Percentiles rank a stretch among this genome's conserved stretches.
Conservation (phyloP, 169 alveolate species). For the Cryptosporidium ubiquitum region DNA sequence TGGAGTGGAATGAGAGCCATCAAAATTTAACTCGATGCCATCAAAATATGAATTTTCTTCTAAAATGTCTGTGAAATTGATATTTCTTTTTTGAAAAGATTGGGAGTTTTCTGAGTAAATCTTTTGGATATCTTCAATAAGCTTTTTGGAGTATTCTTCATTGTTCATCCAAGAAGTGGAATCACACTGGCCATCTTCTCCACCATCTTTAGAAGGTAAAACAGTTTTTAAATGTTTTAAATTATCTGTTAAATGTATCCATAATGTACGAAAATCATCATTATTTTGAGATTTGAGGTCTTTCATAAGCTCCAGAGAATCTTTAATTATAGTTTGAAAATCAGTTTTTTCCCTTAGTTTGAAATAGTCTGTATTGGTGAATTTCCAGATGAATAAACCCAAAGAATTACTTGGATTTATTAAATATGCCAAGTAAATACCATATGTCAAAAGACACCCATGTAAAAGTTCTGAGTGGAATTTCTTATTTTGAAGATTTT, state of each 20-base stretch:
- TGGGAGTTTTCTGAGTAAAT: constrained; percentile 3
- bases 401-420: constrained; percentile 7
- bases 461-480: constrained; percentile 2
- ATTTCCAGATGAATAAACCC: constrained; percentile 27
- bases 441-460: constrained; percentile 28
- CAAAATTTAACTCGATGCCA: neutral
- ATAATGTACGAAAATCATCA: constrained; percentile 18
- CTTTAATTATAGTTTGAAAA: neutral
- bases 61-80: constrained; percentile 6
- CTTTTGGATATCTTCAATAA: constrained; percentile 18
- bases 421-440: constrained; percentile 24
- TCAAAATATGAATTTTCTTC: constrained; percentile 33
- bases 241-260: neutral
- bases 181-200: neutral
- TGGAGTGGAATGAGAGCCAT: neutral
- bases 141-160: constrained; percentile 16
- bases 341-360: neutral
- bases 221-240: neutral
- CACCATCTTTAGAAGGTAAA: neutral
- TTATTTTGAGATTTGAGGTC: neutral
- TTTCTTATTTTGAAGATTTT: neutral
- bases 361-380: neutral
- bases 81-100: neutral
- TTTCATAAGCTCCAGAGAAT: neutral
- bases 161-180: constrained; percentile 36